phyloP scores from a whole-genome alignment of 306 rosid genomes.

The Senna siamea region DNA sequence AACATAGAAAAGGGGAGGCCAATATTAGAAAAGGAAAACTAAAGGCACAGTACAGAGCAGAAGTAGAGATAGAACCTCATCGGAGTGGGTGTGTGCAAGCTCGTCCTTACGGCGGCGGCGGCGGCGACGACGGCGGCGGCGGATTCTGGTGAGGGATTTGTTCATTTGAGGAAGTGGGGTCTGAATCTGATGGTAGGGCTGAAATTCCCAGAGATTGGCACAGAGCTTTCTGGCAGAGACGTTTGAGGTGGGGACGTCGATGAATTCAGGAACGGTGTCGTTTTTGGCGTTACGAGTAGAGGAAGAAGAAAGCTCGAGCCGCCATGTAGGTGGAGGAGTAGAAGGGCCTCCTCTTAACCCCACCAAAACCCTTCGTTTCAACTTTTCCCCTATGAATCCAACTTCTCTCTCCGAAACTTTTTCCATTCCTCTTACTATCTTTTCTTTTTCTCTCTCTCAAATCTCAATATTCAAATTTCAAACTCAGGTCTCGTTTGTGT shows the following conservation, averaged over 20 bases:
- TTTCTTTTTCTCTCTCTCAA: too few relatives aligned
- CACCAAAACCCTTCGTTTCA: constrained; percentile 49
- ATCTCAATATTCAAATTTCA: too few relatives aligned
- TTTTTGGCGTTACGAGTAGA: not conserved
- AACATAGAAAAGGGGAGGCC: too few relatives aligned
- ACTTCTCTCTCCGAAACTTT: constrained; percentile 20
- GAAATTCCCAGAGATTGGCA: constrained; percentile 71
- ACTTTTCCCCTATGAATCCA: constrained; percentile 57
- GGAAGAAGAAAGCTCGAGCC: constrained; percentile 56
- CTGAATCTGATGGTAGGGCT: constrained; percentile 43
- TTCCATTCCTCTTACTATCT: constrained; percentile 40
- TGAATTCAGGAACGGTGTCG: constrained; percentile 46
- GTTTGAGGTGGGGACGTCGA: constrained; percentile 42
- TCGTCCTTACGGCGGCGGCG: constrained; percentile 40
- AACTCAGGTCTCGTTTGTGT: too few relatives aligned
- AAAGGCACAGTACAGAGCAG: too few relatives aligned
- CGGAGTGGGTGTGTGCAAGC: constrained; percentile 41
- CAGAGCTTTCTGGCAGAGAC: constrained; percentile 83
- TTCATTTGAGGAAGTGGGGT: constrained; percentile 51
- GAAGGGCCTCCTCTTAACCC: constrained; percentile 59
- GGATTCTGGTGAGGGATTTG: constrained; percentile 36
- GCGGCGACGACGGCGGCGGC: constrained; percentile 41
- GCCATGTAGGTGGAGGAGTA: constrained; percentile 86
- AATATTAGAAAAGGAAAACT: too few relatives aligned
- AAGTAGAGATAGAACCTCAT: too few relatives aligned